Evolutionary conservation across 2,329 filamentous ascomycete genomes (phyloP).

Genomic region (Sporothrix brunneoviolacea): DNA sequence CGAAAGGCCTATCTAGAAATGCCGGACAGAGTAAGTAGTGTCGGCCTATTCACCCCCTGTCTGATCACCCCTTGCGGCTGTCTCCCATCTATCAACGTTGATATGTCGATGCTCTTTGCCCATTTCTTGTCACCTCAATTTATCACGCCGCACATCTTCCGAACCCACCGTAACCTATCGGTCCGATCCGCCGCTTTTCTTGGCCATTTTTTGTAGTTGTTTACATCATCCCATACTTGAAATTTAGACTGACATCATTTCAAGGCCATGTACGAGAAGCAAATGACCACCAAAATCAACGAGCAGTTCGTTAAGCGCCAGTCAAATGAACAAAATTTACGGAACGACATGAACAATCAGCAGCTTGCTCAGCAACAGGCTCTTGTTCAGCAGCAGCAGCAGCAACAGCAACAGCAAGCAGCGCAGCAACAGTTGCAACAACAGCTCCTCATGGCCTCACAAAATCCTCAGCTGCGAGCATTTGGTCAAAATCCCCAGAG

Average conservation of each 20-base stretch:
- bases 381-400: constrained; percentile 21
- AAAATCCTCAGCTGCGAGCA: constrained; percentile 43
- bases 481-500: constrained; percentile 45
- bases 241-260: constrained; percentile 21
- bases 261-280: constrained; percentile 45
- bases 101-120: too few relatives aligned
- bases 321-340: constrained; percentile 41
- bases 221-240: too few relatives aligned
- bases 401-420: constrained; percentile 27
- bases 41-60: too few relatives aligned
- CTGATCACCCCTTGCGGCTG: too few relatives aligned
- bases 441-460: constrained; percentile 47
- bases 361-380: constrained; percentile 28
- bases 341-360: constrained; percentile 41
- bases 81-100: too few relatives aligned
- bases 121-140: too few relatives aligned
- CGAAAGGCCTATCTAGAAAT: constrained; percentile 40
- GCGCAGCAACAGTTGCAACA: constrained; percentile 29
- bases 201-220: too few relatives aligned
- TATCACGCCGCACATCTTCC: too few relatives aligned
- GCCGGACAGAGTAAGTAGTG: constrained; percentile 38
- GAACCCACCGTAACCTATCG: background rate
- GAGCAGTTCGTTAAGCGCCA: constrained; percentile 47
- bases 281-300: constrained; percentile 38
- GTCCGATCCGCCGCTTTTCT: too few relatives aligned